Conservation (phyloP, 441 rosid genomes). For the Euphorbia schlechtendalii region DNA sequence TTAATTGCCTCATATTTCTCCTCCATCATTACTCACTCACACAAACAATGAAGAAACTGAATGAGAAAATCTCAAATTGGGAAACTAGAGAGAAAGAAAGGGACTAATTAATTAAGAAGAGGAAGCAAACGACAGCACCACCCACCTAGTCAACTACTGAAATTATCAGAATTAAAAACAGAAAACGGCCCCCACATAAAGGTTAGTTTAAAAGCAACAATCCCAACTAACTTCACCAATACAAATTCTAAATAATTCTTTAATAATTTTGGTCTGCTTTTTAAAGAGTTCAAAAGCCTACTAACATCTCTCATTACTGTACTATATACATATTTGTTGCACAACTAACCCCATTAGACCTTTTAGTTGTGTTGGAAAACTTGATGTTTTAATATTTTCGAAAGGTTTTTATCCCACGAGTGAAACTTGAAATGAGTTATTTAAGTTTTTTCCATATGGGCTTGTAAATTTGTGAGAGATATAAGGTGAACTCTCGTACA, state of each 20-base stretch:
- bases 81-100: not conserved
- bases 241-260: not conserved
- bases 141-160: not conserved
- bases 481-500: too few relatives aligned
- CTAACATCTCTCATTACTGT: too few relatives aligned
- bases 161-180: not conserved
- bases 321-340: too few relatives aligned
- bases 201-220: slow-evolving; percentile 17
- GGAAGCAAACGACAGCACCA: not conserved
- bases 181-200: not conserved
- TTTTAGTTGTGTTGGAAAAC: too few relatives aligned
- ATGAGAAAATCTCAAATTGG: not conserved
- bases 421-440: too few relatives aligned
- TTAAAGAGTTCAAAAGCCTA: too few relatives aligned
- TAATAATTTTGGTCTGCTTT: not conserved
- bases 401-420: too few relatives aligned
- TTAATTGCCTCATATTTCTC: slow-evolving; percentile 51
- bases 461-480: too few relatives aligned
- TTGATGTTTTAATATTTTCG: too few relatives aligned
- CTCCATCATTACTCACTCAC: slow-evolving; percentile 43
- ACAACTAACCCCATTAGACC: too few relatives aligned
- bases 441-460: too few relatives aligned
- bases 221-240: slow-evolving; percentile 5
- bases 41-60: not conserved
- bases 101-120: not conserved